A percentile compares a stretch with the other conserved stretches of the same genome.
phyloP scores from a whole-genome alignment of 2,329 filamentous ascomycete genomes.

The Fusarium oligoseptatum region DNA sequence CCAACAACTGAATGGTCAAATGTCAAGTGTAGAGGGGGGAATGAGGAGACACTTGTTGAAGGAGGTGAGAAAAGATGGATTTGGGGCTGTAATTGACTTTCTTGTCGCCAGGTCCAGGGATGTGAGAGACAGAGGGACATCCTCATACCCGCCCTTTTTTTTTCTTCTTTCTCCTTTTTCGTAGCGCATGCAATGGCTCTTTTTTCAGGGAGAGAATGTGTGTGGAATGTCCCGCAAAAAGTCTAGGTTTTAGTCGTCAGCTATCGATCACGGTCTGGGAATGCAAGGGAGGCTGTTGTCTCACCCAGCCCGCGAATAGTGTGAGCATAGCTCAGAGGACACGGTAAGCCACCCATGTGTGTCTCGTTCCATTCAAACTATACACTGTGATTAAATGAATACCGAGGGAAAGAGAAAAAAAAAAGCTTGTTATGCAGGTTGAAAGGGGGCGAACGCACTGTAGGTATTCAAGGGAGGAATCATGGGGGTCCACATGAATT shows the following conservation, averaged over 20 bases:
- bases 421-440: constrained; percentile 2
- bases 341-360: background rate
- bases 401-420: background rate
- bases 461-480: background rate
- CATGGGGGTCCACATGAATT: background rate
- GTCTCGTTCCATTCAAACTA: background rate
- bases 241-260: background rate
- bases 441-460: background rate
- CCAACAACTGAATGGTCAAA: background rate
- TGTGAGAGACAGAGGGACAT: background rate
- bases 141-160: background rate
- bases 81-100: constrained; percentile 4
- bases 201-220: background rate
- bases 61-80: background rate
- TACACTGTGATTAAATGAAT: background rate
- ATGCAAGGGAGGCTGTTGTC: constrained; percentile 1
- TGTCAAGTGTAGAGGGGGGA: background rate
- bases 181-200: background rate
- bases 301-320: background rate
- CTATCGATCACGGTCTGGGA: background rate
- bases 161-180: background rate
- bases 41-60: background rate
- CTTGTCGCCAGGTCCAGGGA: background rate
- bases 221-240: background rate
- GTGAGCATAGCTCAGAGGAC: background rate